Base-by-base conservation (phyloP, 345 rosid genomes). In the Alliaria petiolata region DNA sequence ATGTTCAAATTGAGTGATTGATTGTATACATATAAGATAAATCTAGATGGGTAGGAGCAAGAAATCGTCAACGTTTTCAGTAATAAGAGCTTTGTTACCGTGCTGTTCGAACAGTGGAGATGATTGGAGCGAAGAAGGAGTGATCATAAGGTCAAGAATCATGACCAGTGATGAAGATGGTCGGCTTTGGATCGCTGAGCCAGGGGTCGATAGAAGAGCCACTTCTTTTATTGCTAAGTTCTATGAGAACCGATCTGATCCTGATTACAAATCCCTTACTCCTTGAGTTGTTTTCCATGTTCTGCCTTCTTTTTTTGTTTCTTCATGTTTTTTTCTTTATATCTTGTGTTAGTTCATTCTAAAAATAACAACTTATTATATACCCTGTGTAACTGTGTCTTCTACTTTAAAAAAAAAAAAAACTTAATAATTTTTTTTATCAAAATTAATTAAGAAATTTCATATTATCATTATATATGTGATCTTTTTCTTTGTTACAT, bases 181-280 rank as follows among this genome's bases (percentile, higher is more conserved):
- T 47, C 67, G 87, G 60, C 79, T 84, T 20, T 82, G 91, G 86
- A 86, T 78, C 1, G 96, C 88, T n/a, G 95, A 88, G 55, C 95
- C 97, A 7, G 91, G 91, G 25, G 84, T 87, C 14, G 91, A 91
- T 62, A 78, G 91, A 42, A 79, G 65, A 78, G 97, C 97, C 15
- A 71, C 89, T n/a, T 87, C 80, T 39, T 91, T 82, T 79, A 91
- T 91, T 25, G 77, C 82, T 63, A 78, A 80, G 73, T 89, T 91
- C 75, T 77, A 86, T 3, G 85, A 82, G 49, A 79, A 65, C 43
- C 87, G 85, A 19, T 69, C 87, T 19, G 85, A 86, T 58, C 81
- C 85, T 7, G 82, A 80, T 42, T 76, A 73, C 70, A 84, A 78
- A 50, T 60, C 75, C 6, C 45, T 83, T 39, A 52, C 78, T 64